These are phyloP conservation scores for Pichia norvegensis DNA, from an alignment of 1,139 yeast species.

Conservation along the genomic window DNA sequence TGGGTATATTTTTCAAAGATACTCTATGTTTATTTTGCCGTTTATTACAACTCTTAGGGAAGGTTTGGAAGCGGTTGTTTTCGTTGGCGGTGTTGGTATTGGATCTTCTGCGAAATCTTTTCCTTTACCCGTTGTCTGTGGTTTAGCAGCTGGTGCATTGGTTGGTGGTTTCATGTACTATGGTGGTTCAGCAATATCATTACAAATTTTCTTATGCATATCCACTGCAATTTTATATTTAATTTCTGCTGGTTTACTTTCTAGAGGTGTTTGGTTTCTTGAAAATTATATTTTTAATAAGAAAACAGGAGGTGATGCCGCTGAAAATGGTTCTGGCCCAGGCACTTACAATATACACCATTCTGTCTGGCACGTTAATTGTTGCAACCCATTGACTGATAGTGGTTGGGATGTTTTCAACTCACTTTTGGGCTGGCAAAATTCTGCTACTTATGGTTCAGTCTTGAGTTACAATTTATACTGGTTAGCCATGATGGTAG, in stretches of 20 bases:
- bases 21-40: conserved; percentile 71
- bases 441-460: conserved; percentile 83
- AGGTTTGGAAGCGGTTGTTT: conserved; percentile 83
- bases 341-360: conserved; percentile 75
- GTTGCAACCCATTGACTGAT: conserved; percentile 83
- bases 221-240: conserved; percentile 80
- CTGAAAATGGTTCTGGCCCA: conserved; percentile 85
- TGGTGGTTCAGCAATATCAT: conserved; percentile 63
- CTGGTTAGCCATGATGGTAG: conserved; percentile 59
- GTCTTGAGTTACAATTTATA: conserved; percentile 75
- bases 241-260: conserved; percentile 80
- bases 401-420: conserved; percentile 93
- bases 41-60: conserved; percentile 76
- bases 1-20: conserved; percentile 44
- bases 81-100: conserved; percentile 68
- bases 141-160: conserved; percentile 58
- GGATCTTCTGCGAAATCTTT: conserved; percentile 49
- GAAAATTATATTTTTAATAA: conserved; percentile 57
- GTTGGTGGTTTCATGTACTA: conserved; percentile 65
- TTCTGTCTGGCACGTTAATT: conserved; percentile 89
- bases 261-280: conserved; percentile 84
- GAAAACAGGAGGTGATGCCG: conserved; percentile 78
- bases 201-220: conserved; percentile 70
- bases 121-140: conserved; percentile 78
- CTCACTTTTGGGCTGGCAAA: conserved; percentile 84